Base-by-base conservation (phyloP, 495 filamentous ascomycete genomes). In the Aspergillus diversus region DNA sequence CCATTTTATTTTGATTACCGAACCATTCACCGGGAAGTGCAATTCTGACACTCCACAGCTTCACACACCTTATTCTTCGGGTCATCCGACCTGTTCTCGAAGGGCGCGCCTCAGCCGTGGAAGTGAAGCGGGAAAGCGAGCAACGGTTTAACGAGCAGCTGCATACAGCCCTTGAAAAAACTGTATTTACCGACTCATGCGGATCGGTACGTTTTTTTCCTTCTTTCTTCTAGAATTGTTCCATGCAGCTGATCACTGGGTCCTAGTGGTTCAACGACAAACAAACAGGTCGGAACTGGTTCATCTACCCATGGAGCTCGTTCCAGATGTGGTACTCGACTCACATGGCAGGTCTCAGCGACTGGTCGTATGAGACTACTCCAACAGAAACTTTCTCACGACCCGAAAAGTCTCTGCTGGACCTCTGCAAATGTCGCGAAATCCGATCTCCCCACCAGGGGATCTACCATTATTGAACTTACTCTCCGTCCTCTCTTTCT, bases 271-370 rank as follows among this genome's bases (percentile, higher is more conserved):
- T 59, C 50, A 66, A 57, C 42, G 58, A 60, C 35, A 17, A 13
- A 5, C 48, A 34, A 27, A 60, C 58, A 13, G 57, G 42, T 7
- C 57, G 55, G 27, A 67, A 67, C 42, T 67, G 65, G 65, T 64
- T 67, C 49, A 53, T 67, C n/a, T 67, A 67, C 39, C 65, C 65
- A 13, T 67, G 65, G 65, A 67, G 55, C 54, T 63, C 65, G 16
- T 34, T 67, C 16, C 57, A 67, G 12, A 59, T 67, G 61, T 67
- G 52, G 61, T 55, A 53, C 49, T 54, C 58, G 34, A 60, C 58
- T 11, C 49, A 54, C 50, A 34, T 54, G 31, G 51, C 54, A 11
- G 54, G 54, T 12, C 54, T 57, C 12, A 17, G 34, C 12, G 37
- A 46, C 54, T 57, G 54, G 54, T 21, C 27, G 31, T 57, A 57